Evolutionary conservation across 805 yeast genomes (phyloP).

Genomic region (Wickerhamomyces alni): DNA sequence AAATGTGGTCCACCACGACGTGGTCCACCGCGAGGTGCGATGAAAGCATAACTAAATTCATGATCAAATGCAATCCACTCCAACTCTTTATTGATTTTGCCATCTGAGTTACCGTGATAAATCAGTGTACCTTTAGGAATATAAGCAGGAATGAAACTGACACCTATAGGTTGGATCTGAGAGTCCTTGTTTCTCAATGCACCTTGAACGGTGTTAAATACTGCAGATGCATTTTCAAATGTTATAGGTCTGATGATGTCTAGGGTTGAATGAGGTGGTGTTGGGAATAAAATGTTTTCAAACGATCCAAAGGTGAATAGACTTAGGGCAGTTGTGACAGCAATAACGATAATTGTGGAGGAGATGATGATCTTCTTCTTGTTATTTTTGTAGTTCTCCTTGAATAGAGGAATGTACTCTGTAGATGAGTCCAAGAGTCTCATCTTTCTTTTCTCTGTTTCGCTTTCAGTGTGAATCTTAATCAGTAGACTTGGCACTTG

Average conservation of each 20-base stretch:
- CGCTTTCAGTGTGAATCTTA: too few species aligned
- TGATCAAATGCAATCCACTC: constrained; percentile 66
- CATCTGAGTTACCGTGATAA: constrained; percentile 45
- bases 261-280: not conserved
- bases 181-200: constrained; percentile 47
- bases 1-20: not conserved
- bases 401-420: too few species aligned
- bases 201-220: constrained; percentile 49
- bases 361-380: too few species aligned
- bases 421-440: too few species aligned
- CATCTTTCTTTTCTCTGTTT: too few species aligned
- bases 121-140: constrained; percentile 53
- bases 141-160: constrained; percentile 52
- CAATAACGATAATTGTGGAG: too few species aligned
- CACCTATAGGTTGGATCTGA: constrained; percentile 50
- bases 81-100: constrained; percentile 35
- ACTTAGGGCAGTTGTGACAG: too few species aligned
- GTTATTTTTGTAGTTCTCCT: too few species aligned
- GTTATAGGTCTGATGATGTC: constrained; percentile 27
- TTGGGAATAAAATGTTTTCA: too few species aligned
- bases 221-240: constrained; percentile 43
- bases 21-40: constrained; percentile 19
- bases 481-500: too few species aligned
- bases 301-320: too few species aligned
- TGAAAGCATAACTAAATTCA: constrained; percentile 52